Conservation (phyloP, 345 rosid genomes). For the Lumnitzera littorea region DNA sequence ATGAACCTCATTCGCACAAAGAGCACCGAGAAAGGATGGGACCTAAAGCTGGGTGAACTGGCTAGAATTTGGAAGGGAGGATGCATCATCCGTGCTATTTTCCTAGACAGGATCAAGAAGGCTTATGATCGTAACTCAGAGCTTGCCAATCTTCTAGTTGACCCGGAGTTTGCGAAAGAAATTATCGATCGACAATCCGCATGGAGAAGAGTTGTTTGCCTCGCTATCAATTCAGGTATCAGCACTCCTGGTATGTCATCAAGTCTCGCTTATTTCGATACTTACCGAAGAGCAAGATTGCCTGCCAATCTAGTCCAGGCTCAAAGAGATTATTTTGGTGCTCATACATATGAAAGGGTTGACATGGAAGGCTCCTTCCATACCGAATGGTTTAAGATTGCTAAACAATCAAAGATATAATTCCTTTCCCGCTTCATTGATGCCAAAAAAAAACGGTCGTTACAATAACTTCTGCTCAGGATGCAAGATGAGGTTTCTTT, state of each 20-base stretch:
- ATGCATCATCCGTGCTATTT: conserved; percentile 87
- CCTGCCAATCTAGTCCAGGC: conserved; percentile 98
- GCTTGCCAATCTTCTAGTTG: conserved; percentile 82
- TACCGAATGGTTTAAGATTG: conserved; percentile 96
- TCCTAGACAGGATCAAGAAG: conserved; percentile 91
- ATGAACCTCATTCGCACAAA: conserved; percentile 94
- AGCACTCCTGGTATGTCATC: conserved; percentile 96
- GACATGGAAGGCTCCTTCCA: conserved; percentile 92
- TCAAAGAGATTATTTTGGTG: conserved; percentile 93
- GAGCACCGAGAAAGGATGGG: conserved; percentile 87
- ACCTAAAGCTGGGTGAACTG: conserved; percentile 78
- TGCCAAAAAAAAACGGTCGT: conserved; percentile 10
- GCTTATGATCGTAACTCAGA: conserved; percentile 88
- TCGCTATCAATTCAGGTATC: conserved; percentile 80
- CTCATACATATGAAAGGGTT: conserved; percentile 92
- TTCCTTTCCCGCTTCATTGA: neutral
- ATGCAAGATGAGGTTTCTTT: conserved; percentile 1
- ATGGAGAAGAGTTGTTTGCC: conserved; percentile 88
- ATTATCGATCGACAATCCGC: conserved; percentile 88
- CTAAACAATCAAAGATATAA: conserved; percentile 52
- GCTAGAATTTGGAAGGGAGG: conserved; percentile 99
- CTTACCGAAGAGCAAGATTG: conserved; percentile 72
- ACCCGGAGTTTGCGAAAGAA: conserved; percentile 95
- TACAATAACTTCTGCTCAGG: conserved; percentile 22
- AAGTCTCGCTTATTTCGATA: conserved; percentile 89